Evolutionary conservation across 2,329 filamentous ascomycete genomes (phyloP), one percentile per base, ranked within the genome.

Genomic region (Whalleya microplaca): DNA sequence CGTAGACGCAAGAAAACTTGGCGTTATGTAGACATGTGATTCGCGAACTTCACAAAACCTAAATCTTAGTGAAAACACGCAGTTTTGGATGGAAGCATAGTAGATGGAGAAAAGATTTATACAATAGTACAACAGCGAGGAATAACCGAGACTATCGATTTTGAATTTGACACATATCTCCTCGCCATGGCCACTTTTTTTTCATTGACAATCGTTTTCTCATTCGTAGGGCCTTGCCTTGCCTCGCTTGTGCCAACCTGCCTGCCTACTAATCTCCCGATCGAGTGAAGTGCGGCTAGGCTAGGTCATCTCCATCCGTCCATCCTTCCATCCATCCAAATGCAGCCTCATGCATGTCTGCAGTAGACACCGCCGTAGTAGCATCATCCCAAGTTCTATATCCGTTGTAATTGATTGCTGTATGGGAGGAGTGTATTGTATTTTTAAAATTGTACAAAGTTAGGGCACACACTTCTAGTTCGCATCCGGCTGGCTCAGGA

Each of bases 401-500:
- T 50, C 4, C 9, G 49, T n/a, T 48, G 61, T 41, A 51, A 49
- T 50, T 51, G 52, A 59, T 58, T 61, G 55, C 55, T 62, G 63
- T 62, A 61, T n/a, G n/a, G 45, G 65, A 68, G 66, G 61, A 60
- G 59, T 50, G 53, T 62, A 64, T 50, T 56, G 67, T 67, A 70
- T 63, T n/a, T n/a, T n/a, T n/a, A n/a, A n/a, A n/a, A n/a, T n/a
- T 69, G 57, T 70, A 71, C 68, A 70, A 53, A 46, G 56, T 49
- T 53, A 21, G 27, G 40, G 45, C 19, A 19, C 23, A 4, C 23
- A 4, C 41, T 27, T 63, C 59, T 80, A 84, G 87, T 84, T 85
- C 84, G 92, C 93, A 78, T 96, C 92, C 71, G 93, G 93, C 82
- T 96, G 92, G 78, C 85, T 87, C 73, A 92, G 77, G 80, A 97